phyloP scores from a whole-genome alignment of 2,329 filamentous ascomycete species.

The Colletotrichum costaricense region DNA sequence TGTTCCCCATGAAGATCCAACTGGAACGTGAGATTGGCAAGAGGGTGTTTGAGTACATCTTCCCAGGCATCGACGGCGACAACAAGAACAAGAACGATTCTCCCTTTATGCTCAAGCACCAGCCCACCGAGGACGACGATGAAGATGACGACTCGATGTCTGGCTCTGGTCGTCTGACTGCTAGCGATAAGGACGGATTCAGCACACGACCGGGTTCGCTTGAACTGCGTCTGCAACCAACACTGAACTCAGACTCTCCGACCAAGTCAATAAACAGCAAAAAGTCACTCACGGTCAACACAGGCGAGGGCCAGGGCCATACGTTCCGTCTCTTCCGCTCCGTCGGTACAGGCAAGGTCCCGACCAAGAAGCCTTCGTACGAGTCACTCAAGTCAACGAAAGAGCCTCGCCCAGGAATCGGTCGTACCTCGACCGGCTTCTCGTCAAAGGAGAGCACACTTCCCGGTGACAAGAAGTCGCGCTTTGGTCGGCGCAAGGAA shows the following conservation, averaged over 20 bases:
- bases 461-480: slow-evolving; percentile 57
- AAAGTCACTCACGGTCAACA: slow-evolving; percentile 62
- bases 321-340: slow-evolving; percentile 65
- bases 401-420: slow-evolving; percentile 56
- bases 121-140: slow-evolving; percentile 61
- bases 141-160: slow-evolving; percentile 54
- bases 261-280: slow-evolving; percentile 45
- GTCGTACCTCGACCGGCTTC: slow-evolving; percentile 58
- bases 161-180: slow-evolving; percentile 51
- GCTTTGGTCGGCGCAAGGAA: slow-evolving; percentile 67
- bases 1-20: slow-evolving; percentile 94
- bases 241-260: slow-evolving; percentile 70
- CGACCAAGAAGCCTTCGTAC: slow-evolving; percentile 64
- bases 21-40: slow-evolving; percentile 93
- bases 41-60: slow-evolving; percentile 96
- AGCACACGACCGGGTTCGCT: slow-evolving; percentile 77
- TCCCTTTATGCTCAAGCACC: slow-evolving; percentile 66
- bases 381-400: slow-evolving; percentile 63
- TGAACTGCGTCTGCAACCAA: slow-evolving; percentile 85
- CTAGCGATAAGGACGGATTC: slow-evolving; percentile 61
- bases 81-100: slow-evolving; percentile 65
- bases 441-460: slow-evolving; percentile 54
- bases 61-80: slow-evolving; percentile 81
- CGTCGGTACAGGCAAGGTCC: slow-evolving; percentile 54
- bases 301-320: slow-evolving; percentile 52